Conservation (phyloP, 805 yeast genomes). For the Diddensiella caesifluorescens region DNA sequence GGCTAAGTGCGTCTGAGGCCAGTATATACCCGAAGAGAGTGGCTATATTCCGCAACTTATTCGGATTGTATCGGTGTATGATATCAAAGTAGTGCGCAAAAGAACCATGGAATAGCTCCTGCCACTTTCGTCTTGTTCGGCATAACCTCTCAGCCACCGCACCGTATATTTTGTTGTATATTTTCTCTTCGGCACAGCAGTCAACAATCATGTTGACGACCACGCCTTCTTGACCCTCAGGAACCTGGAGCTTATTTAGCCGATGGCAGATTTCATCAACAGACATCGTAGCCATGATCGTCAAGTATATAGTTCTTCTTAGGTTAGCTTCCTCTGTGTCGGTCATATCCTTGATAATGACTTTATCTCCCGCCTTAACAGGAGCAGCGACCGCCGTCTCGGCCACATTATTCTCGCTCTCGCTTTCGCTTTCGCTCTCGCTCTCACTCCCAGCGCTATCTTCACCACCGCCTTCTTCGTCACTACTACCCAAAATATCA, state of each 20-base stretch:
- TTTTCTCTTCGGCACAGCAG: constrained; percentile 79
- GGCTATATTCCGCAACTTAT: constrained; percentile 71
- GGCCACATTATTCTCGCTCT: constrained; percentile 5
- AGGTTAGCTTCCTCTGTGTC: constrained; percentile 56
- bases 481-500: constrained; percentile 43
- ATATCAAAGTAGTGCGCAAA: constrained; percentile 54
- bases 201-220: constrained; percentile 70
- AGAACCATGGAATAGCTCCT: constrained; percentile 42
- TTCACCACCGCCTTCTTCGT: constrained; percentile 20
- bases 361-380: constrained; percentile 14
- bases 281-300: constrained; percentile 84
- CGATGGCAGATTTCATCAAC: constrained; percentile 93
- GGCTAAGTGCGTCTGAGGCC: constrained; percentile 61
- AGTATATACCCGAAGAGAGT: constrained; percentile 81
- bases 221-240: constrained; percentile 40
- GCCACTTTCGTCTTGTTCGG: constrained; percentile 52
- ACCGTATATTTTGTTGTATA: constrained; percentile 83
- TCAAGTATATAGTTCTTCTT: constrained; percentile 73
- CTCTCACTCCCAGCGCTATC: constrained; percentile 20
- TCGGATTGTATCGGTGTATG: constrained; percentile 64
- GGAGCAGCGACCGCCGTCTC: constrained; percentile 15
- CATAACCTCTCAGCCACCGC: constrained; percentile 64
- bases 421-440: constrained; percentile 18
- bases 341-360: constrained; percentile 59
- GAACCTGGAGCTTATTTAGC: constrained; percentile 45